These are phyloP conservation scores for Pseudisothecium myosuroides DNA, from an alignment of 225 moss, liverwort and hornwort species.

Conservation along the genomic window DNA sequence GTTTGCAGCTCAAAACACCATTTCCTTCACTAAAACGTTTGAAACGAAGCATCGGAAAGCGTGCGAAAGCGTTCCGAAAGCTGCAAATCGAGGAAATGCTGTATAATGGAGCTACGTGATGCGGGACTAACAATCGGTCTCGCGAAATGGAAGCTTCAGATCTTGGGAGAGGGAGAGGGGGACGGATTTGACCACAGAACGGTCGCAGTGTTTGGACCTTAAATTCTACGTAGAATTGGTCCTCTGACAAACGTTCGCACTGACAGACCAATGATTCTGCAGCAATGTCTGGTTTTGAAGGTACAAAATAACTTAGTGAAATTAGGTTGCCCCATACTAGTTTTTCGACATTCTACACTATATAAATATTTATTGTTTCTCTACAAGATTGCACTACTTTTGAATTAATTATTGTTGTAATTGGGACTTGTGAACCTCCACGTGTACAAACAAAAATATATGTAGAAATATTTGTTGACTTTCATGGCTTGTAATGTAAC, in stretches of 20 bases:
- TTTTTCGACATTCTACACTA: too few species aligned
- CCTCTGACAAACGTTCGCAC: background rate
- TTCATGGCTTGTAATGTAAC: too few species aligned
- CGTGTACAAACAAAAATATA: too few species aligned
- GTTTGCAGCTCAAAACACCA: background rate
- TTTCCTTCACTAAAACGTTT: background rate
- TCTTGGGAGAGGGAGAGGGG: background rate
- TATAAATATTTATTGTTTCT: too few species aligned
- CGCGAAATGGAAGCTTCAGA: conserved; percentile 3
- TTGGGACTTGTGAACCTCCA: too few species aligned
- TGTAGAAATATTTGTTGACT: too few species aligned
- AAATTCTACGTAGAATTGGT: background rate
- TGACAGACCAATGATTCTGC: background rate
- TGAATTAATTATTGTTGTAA: too few species aligned
- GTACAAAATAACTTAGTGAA: too few species aligned
- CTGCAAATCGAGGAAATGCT: background rate
- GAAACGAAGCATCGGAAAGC: background rate
- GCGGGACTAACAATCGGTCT: background rate
- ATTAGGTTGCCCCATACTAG: too few species aligned
- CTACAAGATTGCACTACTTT: too few species aligned
- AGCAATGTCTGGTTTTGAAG: background rate
- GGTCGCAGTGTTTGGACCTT: background rate
- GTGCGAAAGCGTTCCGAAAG: background rate
- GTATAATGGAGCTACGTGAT: background rate
- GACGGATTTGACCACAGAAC: fast-evolving